These are phyloP conservation scores for Tylopilus balloui DNA, from an alignment of 768 basidiomycete genomes.

Conservation along the genomic window DNA sequence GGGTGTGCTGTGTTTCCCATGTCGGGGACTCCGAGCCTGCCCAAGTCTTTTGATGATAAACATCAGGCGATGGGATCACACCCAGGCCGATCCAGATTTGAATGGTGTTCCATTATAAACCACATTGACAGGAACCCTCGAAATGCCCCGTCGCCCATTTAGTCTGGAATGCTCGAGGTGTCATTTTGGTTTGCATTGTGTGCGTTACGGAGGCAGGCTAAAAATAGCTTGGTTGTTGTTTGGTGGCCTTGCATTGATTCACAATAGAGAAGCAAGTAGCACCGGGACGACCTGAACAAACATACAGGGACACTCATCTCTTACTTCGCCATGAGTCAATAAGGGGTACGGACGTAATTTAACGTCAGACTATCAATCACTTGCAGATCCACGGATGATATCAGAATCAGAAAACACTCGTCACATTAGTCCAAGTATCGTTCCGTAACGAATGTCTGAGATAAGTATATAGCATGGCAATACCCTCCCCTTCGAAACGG, in stretches of 20 bases:
- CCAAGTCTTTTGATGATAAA: background rate
- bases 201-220: background rate
- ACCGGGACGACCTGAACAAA: background rate
- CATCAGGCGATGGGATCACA: background rate
- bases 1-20: background rate
- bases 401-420: background rate
- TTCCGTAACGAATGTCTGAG: background rate
- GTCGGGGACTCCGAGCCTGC: background rate
- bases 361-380: background rate
- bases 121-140: background rate
- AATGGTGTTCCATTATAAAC: background rate
- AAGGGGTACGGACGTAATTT: background rate
- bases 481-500: background rate
- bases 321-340: too few relatives aligned
- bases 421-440: background rate
- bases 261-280: background rate
- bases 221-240: background rate
- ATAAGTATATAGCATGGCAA: background rate
- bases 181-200: background rate
- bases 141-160: background rate
- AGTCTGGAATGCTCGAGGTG: constrained; percentile 8
- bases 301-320: background rate
- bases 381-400: background rate
- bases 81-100: constrained; percentile 1
- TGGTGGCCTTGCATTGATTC: background rate